phyloP scores from a whole-genome alignment of 2,329 filamentous ascomycete species.

The Fusarium albidum region DNA sequence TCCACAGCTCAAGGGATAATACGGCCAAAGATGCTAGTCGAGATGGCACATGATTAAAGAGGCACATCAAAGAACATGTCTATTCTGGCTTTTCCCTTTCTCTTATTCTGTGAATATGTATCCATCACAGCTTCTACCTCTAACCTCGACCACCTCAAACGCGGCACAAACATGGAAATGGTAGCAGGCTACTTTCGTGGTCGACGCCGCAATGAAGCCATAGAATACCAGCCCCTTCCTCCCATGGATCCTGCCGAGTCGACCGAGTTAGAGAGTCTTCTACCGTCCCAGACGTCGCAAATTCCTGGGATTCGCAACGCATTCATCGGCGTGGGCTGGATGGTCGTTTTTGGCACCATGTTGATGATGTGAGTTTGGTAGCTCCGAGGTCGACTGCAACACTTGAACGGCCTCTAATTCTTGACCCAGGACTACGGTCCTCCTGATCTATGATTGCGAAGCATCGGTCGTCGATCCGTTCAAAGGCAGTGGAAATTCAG shows the following conservation, averaged over 20 bases:
- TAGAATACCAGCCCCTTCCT: conserved; percentile 24
- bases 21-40: conserved; percentile 22
- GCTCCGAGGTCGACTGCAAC: neutral
- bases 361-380: conserved; percentile 21
- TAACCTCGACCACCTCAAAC: neutral
- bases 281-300: neutral
- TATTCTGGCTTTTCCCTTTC: conserved; percentile 4
- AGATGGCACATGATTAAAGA: conserved; percentile 23
- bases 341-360: neutral
- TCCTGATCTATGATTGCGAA: conserved; percentile 25
- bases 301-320: neutral
- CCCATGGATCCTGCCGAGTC: neutral
- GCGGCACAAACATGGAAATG: conserved; percentile 12
- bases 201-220: conserved; percentile 12
- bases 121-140: neutral
- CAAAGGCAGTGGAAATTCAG: conserved; percentile 11
- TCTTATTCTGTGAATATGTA: neutral
- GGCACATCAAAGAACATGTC: conserved; percentile 20
- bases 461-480: conserved; percentile 27
- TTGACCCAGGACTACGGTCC: conserved; percentile 14
- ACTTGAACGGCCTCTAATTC: conserved; percentile 4
- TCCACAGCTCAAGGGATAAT: no score
- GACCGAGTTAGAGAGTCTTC: neutral
- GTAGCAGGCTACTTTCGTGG: conserved; percentile 20
- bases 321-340: conserved; percentile 7